These are phyloP conservation scores for Phyllostachys edulis DNA, from an alignment of 176 grass and related monocot species.

Conservation along the genomic window DNA sequence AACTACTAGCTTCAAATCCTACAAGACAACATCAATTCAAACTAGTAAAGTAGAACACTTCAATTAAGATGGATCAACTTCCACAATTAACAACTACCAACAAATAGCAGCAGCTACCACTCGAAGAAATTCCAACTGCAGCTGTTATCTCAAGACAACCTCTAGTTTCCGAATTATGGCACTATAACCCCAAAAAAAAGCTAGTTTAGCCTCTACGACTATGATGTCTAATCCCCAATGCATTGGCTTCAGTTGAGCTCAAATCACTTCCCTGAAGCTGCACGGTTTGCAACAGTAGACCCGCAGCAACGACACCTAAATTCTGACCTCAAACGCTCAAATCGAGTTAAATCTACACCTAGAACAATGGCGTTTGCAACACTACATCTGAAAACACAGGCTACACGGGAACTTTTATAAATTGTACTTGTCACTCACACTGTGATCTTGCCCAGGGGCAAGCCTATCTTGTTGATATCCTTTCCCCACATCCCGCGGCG, in stretches of 20 bases:
- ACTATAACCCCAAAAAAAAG: not conserved
- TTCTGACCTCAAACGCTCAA: not conserved
- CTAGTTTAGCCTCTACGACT: not conserved
- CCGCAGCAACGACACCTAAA: not conserved
- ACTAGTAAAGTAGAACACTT: not conserved
- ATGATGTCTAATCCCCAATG: not conserved
- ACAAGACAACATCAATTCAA: not conserved
- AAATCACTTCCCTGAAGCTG: not conserved
- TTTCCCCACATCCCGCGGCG: slow-evolving; percentile 80
- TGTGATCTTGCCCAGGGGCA: slow-evolving; percentile 72
- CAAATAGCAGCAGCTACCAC: not conserved
- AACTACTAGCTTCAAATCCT: not conserved
- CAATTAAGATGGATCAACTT: not conserved
- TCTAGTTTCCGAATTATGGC: not conserved
- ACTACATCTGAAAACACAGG: not conserved
- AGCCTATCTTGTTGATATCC: slow-evolving; percentile 96
- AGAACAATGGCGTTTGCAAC: not conserved
- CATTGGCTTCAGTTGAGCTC: not conserved
- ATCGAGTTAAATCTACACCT: not conserved
- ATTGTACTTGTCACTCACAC: slow-evolving; percentile 58
- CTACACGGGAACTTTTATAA: not conserved
- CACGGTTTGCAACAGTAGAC: not conserved
- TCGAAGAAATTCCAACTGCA: not conserved
- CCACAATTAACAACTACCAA: not conserved
- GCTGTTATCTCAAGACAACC: not conserved